A percentile compares a stretch with the other conserved stretches of the same genome.
Conservation (phyloP, 2,329 filamentous ascomycete genomes). For the Alternaria arbusti region DNA sequence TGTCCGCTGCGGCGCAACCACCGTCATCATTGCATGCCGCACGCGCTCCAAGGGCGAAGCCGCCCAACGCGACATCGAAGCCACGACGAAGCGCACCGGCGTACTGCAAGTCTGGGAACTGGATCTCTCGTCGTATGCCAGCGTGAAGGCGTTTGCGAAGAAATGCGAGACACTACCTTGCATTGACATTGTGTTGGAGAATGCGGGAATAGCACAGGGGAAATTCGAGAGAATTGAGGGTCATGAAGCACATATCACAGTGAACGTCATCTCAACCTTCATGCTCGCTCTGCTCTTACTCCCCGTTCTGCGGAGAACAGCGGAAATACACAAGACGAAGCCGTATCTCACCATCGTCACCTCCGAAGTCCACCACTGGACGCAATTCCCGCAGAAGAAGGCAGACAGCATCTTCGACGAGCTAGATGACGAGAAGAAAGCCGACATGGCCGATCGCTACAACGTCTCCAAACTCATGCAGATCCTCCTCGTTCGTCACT, state of each 20-base stretch:
- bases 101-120: constrained; percentile 54
- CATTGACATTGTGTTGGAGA: constrained; percentile 43
- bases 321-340: background rate
- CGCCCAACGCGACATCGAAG: constrained; percentile 50
- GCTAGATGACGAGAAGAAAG: constrained; percentile 16
- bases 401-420: constrained; percentile 26
- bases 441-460: constrained; percentile 19
- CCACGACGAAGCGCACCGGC: constrained; percentile 30
- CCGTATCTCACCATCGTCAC: constrained; percentile 30
- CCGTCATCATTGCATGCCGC: constrained; percentile 54
- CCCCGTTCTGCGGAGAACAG: constrained; percentile 19
- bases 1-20: constrained; percentile 41
- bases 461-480: constrained; percentile 33
- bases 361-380: constrained; percentile 32
- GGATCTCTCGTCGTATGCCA: constrained; percentile 49
- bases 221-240: constrained; percentile 26
- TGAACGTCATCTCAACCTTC: constrained; percentile 46
- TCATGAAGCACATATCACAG: constrained; percentile 34
- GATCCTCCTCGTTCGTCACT: constrained; percentile 23
- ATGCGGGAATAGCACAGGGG: constrained; percentile 41
- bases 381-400: constrained; percentile 22
- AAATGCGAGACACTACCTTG: constrained; percentile 19
- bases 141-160: constrained; percentile 41
- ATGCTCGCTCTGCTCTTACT: constrained; percentile 36
- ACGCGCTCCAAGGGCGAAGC: constrained; percentile 46